Evolutionary conservation across 257 asterid species (phyloP).

Genomic region (Forsythia suspensa): DNA sequence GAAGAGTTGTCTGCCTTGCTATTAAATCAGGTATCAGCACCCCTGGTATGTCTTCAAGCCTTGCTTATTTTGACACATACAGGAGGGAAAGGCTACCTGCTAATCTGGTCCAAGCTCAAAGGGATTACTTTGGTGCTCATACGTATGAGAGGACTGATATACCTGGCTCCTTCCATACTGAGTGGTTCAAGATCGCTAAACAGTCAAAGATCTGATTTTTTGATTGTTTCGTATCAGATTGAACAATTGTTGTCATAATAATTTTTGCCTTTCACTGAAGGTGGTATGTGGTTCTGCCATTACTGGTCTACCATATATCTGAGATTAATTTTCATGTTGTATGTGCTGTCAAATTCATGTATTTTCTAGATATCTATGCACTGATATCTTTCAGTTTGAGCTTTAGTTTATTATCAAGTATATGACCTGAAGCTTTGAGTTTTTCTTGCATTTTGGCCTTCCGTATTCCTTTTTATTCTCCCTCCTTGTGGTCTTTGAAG

Average conservation of each 20-base stretch:
- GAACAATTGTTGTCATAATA: slow-evolving; percentile 8
- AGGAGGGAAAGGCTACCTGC: slow-evolving; percentile 66
- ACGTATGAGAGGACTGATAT: slow-evolving; percentile 68
- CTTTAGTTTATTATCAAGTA: neutral
- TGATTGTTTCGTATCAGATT: slow-evolving; percentile 7
- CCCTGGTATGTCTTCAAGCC: slow-evolving; percentile 71
- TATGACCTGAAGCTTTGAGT: neutral
- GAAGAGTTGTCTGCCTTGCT: slow-evolving; percentile 70
- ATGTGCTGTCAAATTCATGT: neutral
- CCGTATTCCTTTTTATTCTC: neutral
- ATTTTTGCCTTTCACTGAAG: neutral
- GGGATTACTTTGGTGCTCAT: slow-evolving; percentile 79
- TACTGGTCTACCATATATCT: neutral
- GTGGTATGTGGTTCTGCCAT: neutral
- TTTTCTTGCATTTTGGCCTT: neutral
- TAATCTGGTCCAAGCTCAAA: slow-evolving; percentile 72
- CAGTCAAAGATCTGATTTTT: slow-evolving; percentile 47
- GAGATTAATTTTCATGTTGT: neutral
- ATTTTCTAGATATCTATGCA: neutral
- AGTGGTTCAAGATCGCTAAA: slow-evolving; percentile 70
- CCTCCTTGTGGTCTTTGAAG: neutral
- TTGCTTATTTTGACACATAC: slow-evolving; percentile 67
- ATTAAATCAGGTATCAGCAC: slow-evolving; percentile 64
- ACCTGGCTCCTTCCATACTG: slow-evolving; percentile 64
- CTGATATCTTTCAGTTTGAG: neutral